A percentile compares a stretch with the other conserved stretches of the same genome.
phyloP scores from a whole-genome alignment of 164 flowering plant species.

The Annona squamosa region DNA sequence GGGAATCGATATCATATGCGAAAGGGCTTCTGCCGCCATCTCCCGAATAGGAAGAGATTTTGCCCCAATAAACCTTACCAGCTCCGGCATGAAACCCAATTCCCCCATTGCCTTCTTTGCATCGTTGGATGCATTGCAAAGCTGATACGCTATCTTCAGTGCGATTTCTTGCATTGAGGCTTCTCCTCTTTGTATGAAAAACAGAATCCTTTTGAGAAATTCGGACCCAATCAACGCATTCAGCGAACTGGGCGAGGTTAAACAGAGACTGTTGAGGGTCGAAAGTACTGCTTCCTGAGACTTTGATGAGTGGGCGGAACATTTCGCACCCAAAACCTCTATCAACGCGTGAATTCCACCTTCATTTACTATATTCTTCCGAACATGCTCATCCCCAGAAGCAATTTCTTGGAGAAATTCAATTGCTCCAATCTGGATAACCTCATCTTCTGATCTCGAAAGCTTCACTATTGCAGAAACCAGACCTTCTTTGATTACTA shows the following conservation, averaged over 20 bases:
- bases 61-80: constrained; percentile 55
- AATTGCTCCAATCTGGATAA: constrained; percentile 40
- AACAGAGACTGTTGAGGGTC: constrained; percentile 58
- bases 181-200: constrained; percentile 52
- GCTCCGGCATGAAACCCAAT: constrained; percentile 66
- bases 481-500: constrained; percentile 75
- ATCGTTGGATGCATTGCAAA: constrained; percentile 58
- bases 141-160: constrained; percentile 42
- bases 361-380: constrained; percentile 40
- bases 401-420: constrained; percentile 62
- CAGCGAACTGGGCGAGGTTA: constrained; percentile 28
- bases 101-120: constrained; percentile 73
- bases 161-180: constrained; percentile 64
- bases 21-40: constrained; percentile 69
- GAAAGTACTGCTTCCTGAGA: constrained; percentile 42
- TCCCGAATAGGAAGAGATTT: constrained; percentile 63
- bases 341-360: constrained; percentile 54
- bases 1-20: constrained; percentile 42
- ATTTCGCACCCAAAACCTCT: constrained; percentile 44
- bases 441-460: constrained; percentile 41
- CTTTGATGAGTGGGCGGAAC: constrained; percentile 34
- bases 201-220: constrained; percentile 51
- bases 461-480: constrained; percentile 42
- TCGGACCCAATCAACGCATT: constrained; percentile 33
- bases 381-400: constrained; percentile 39